A percentile compares a stretch with the other conserved stretches of the same genome.
These are phyloP conservation scores for Cotoneaster glaucophyllus DNA, from an alignment of 306 rosid species.

Conservation along the genomic window DNA sequence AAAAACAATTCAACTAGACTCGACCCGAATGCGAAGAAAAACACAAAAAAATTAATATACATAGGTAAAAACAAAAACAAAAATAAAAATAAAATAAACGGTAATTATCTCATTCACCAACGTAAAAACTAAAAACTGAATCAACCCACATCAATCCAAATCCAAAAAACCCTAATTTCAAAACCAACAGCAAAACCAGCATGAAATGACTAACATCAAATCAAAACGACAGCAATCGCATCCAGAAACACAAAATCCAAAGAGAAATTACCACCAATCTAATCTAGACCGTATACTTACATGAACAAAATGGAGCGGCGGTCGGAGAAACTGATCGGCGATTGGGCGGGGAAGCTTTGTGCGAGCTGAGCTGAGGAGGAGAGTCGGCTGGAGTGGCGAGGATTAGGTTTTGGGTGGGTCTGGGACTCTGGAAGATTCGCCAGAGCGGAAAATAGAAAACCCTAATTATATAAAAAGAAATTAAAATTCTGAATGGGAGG, in stretches of 20 bases:
- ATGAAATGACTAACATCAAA: background rate
- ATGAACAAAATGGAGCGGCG: background rate
- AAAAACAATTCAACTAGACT: background rate
- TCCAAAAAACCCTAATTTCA: slow-evolving; percentile 12
- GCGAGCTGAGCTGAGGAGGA: background rate
- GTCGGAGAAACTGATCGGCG: background rate
- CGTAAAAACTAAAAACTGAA: background rate
- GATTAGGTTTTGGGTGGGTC: background rate
- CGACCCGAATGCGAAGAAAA: background rate
- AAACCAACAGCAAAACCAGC: background rate
- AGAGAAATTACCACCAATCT: background rate
- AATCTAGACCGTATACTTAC: background rate
- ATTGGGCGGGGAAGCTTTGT: background rate
- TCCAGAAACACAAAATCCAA: background rate
- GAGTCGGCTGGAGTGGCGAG: background rate
- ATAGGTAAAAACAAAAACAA: background rate
- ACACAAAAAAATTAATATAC: background rate
- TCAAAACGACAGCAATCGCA: background rate
- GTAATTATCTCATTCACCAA: background rate
- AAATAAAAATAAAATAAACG: background rate
- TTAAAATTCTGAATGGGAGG: background rate
- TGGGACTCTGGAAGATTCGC: background rate
- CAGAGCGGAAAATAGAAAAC: background rate
- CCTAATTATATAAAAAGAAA: background rate
- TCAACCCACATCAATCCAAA: background rate